A percentile compares a stretch with the other conserved stretches of the same genome.
These are phyloP conservation scores for Cucurbitaria berberidis DNA, from an alignment of 2,329 filamentous ascomycete genomes.

Conservation along the genomic window DNA sequence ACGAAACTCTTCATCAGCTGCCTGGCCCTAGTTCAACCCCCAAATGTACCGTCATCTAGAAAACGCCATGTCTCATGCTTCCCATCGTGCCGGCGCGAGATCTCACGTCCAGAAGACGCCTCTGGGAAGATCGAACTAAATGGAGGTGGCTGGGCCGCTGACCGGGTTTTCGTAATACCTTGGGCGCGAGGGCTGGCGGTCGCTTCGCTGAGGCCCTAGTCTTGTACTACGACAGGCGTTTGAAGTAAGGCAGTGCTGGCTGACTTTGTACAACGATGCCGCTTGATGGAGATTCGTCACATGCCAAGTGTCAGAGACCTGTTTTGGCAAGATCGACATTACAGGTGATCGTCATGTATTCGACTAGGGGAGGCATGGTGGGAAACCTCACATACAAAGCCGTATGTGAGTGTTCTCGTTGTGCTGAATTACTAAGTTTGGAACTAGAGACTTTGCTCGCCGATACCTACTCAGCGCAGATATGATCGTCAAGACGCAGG, in stretches of 20 bases:
- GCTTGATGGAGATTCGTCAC: not conserved
- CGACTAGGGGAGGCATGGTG: not conserved
- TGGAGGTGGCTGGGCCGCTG: slow-evolving; percentile 4
- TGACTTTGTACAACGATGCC: slow-evolving; percentile 5
- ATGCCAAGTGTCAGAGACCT: not conserved
- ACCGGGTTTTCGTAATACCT: not conserved
- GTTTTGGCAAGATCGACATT: slow-evolving; percentile 10
- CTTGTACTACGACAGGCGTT: not conserved
- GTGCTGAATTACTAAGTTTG: not conserved
- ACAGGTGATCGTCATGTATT: slow-evolving; percentile 2
- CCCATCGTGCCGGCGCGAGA: not conserved
- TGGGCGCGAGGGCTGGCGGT: slow-evolving; percentile 10
- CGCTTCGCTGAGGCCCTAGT: slow-evolving; percentile 8
- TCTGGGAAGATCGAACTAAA: not conserved
- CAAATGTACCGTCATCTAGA: not conserved
- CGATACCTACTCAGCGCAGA: not conserved
- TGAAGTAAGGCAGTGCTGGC: not conserved
- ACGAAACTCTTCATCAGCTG: not conserved
- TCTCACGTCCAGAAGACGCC: not conserved
- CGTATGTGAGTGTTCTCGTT: not conserved
- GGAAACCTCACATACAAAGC: not conserved
- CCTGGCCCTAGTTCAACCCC: not conserved
- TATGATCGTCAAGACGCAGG: not conserved
- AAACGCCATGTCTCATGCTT: slow-evolving; percentile 7
- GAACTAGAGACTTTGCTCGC: not conserved